These are phyloP conservation scores for Heliamphora exappendiculata DNA, from an alignment of 148 eudicot genomes.

Conservation along the genomic window DNA sequence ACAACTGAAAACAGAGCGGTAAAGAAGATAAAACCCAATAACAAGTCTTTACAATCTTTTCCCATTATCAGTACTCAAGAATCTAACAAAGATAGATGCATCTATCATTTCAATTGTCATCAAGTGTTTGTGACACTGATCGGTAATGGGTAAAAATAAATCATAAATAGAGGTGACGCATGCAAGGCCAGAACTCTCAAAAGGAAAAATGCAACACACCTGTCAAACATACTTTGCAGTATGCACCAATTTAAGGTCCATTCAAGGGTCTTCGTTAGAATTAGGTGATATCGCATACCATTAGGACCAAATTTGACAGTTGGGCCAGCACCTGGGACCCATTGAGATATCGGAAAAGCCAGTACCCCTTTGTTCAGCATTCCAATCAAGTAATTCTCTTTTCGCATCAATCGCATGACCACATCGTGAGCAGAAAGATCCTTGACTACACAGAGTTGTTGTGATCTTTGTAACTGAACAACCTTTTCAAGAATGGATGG, in stretches of 20 bases:
- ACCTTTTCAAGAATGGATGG: constrained; percentile 77
- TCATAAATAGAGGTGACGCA: not conserved
- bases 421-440: constrained; percentile 88
- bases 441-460: constrained; percentile 74
- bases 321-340: constrained; percentile 91
- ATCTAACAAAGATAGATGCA: no score
- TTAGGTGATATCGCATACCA: constrained; percentile 42
- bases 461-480: constrained; percentile 55
- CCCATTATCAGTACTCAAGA: not conserved
- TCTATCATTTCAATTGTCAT: not conserved
- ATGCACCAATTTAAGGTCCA: constrained; percentile 98
- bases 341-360: constrained; percentile 69
- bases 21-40: not conserved
- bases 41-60: not conserved
- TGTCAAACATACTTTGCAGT: constrained; percentile 96
- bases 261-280: constrained; percentile 87
- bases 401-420: constrained; percentile 88
- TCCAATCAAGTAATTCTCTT: constrained; percentile 94
- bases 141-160: no score
- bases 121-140: not conserved
- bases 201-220: constrained; percentile 31
- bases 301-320: constrained; percentile 43
- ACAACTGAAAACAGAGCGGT: not conserved
- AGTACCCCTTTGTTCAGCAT: constrained; percentile 96
- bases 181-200: not conserved